Evolutionary conservation across 129 eudicot species (phyloP).

Genomic region (Ambrosia trifida): DNA sequence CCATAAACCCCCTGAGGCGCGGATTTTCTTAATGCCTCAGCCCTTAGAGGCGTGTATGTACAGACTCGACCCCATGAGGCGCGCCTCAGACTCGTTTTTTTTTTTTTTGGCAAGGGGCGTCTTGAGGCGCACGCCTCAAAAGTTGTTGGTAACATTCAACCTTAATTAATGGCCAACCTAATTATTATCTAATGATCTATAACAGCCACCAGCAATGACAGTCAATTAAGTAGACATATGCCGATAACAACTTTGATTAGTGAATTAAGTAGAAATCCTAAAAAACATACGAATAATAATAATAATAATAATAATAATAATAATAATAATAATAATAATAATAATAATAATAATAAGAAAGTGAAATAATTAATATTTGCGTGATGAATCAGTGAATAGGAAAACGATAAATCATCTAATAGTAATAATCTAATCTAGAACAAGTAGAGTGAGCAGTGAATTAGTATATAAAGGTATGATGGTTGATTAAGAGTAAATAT

Average conservation of each 20-base stretch:
- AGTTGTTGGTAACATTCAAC: too few species aligned
- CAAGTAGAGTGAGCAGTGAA: too few species aligned
- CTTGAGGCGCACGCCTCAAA: too few species aligned
- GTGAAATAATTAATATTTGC: background rate
- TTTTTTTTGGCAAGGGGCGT: too few species aligned
- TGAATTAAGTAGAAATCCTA: conserved; percentile 6
- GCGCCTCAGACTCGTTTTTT: too few species aligned
- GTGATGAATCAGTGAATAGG: background rate
- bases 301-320: background rate
- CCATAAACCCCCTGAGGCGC: too few species aligned
- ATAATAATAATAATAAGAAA: background rate
- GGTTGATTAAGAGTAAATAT: background rate
- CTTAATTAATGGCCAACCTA: too few species aligned
- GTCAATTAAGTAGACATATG: background rate
- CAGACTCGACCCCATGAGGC: too few species aligned
- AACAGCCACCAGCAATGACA: conserved; percentile 1
- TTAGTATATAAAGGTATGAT: too few species aligned
- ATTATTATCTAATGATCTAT: background rate
- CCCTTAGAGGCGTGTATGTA: too few species aligned
- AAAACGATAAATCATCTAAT: background rate
- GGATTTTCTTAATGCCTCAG: too few species aligned
- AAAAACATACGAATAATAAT: background rate
- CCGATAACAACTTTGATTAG: background rate
- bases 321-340: background rate
- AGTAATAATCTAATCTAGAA: too few species aligned